Conservation (phyloP, 306 rosid species). For the Begonia fuchsioides region DNA sequence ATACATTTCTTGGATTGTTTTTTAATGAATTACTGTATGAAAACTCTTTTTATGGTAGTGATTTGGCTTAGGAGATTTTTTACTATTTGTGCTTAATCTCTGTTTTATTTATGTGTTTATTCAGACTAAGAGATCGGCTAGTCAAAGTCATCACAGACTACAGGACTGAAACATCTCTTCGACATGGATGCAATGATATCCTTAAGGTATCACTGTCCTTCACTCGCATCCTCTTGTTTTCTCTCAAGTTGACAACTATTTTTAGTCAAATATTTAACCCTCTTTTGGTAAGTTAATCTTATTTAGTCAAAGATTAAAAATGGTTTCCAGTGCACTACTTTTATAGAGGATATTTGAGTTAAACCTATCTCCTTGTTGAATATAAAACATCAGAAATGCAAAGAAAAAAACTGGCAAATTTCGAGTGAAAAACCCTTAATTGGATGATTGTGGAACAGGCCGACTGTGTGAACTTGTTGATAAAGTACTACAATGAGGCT, state of each 20-base stretch:
- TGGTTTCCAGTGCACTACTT: too few species aligned
- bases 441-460: constrained; percentile 41
- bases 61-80: neutral
- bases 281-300: too few species aligned
- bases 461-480: constrained; percentile 72
- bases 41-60: too few species aligned
- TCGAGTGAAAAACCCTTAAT: neutral
- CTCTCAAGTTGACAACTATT: too few species aligned
- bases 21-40: too few species aligned
- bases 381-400: too few species aligned
- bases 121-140: constrained; percentile 87
- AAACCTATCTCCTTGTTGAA: too few species aligned
- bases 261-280: too few species aligned
- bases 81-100: neutral
- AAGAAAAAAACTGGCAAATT: too few species aligned
- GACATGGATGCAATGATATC: constrained; percentile 95
- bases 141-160: constrained; percentile 86
- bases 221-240: neutral
- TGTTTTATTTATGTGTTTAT: constrained; percentile 11
- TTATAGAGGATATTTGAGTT: too few species aligned
- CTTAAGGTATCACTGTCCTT: constrained; percentile 46
- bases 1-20: too few species aligned
- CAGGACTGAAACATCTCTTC: constrained; percentile 90
- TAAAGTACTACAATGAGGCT: constrained; percentile 84
- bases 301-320: too few species aligned